Evolutionary conservation across 768 basidiomycete species (phyloP), one percentile per base, ranked within the genome.

Genomic region (Galerina sulciceps): DNA sequence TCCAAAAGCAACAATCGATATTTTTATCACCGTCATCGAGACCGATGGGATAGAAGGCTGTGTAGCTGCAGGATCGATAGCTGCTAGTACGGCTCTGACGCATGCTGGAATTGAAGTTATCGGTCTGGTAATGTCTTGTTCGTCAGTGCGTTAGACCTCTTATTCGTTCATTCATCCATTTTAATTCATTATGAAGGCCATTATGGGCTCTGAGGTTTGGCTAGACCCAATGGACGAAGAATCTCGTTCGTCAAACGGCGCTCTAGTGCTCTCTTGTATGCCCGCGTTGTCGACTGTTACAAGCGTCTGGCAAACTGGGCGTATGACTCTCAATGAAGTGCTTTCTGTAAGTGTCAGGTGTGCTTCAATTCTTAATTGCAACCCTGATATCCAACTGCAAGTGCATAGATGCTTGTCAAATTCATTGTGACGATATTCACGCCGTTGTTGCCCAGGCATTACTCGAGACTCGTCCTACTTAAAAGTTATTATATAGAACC

Each of bases 1-100:
- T n/a, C 96, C 97, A 14, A 99, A 99, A 71, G 91, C 94, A 0
- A 89, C 89, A 9, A 86, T 99, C 65, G 97, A 99, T 75, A 79
- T 99, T 44, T 96, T 92, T 72, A 77, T 99, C 51, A 90, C 87
- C 2, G 79, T 99, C 41, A 86, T 98, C 44, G 95, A 98, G 73
- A 87, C 89, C n/a, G 95, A 97, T 71, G 91, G 93, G 15, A 80
- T 91, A n/a, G 90, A 95, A 69, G 86, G 90, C 23, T 92, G 93
- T 62, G 81, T 96, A n/a, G 85, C 93, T 5, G 85, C 94, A 1
- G 95, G 92, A 5, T 80, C 90, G 10, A 84, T 94, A 6, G 96
- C 96, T 15, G 92, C 94, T 1, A 93, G 91, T 65, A 86, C 93
- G 1, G 96, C 97, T 8, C 80, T 99, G 3, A 94, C 94, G 9